A percentile compares a stretch with the other conserved stretches of the same genome.
These are phyloP conservation scores for Rhynchosporium graminicola DNA, from an alignment of 2,329 filamentous ascomycete genomes.

Conservation along the genomic window DNA sequence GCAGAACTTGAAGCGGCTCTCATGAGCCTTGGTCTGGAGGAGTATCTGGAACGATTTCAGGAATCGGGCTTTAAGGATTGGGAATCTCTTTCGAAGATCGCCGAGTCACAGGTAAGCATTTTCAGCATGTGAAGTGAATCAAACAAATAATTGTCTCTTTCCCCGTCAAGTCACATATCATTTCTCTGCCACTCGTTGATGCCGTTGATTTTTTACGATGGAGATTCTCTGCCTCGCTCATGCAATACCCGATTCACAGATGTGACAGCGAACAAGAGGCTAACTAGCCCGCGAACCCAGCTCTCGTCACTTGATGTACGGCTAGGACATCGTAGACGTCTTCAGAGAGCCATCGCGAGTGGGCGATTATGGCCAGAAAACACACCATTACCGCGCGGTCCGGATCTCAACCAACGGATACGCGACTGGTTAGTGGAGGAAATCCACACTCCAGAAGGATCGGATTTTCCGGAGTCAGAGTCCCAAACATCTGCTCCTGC, in stretches of 20 bases:
- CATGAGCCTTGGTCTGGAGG: neutral
- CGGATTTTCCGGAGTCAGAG: neutral
- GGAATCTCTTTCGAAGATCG: neutral
- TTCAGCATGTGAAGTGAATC: neutral
- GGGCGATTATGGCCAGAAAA: constrained; percentile 1
- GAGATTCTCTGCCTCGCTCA: too few species aligned
- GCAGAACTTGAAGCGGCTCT: constrained; percentile 7
- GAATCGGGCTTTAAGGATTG: constrained; percentile 3
- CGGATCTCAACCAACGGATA: constrained; percentile 2
- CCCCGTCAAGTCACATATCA: too few species aligned
- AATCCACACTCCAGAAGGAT: neutral
- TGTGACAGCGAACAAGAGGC: neutral
- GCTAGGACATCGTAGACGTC: neutral
- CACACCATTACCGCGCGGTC: neutral
- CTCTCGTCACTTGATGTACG: constrained; percentile 4
- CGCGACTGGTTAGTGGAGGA: neutral
- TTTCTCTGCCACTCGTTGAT: too few species aligned
- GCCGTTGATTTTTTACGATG: too few species aligned
- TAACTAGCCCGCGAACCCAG: neutral
- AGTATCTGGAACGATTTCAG: neutral
- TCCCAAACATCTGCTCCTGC: neutral
- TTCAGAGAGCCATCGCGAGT: constrained; percentile 3
- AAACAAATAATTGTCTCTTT: too few species aligned
- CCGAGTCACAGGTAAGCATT: constrained; percentile 2
- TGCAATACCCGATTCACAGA: neutral